These are phyloP conservation scores for Pleoardoris graminearum DNA, from an alignment of 2,329 filamentous ascomycete species.

Conservation along the genomic window DNA sequence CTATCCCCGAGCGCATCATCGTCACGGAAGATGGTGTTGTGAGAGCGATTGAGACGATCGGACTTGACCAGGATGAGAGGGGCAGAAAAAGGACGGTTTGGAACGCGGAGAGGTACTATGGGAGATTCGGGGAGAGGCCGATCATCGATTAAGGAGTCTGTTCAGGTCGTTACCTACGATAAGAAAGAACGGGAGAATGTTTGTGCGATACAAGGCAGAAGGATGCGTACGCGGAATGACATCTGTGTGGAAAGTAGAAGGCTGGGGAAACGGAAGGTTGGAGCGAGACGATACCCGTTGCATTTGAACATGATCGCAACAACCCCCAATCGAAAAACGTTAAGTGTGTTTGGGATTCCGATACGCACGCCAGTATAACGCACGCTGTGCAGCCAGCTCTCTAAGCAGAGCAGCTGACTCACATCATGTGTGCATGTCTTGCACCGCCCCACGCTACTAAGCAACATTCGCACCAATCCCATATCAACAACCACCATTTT, in stretches of 20 bases:
- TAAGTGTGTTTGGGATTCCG: background rate
- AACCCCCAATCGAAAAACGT: background rate
- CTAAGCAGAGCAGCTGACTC: background rate
- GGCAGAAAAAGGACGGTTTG: background rate
- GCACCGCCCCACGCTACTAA: background rate
- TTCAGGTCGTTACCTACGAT: too few relatives aligned
- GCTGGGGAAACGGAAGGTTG: too few relatives aligned
- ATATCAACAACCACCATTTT: background rate
- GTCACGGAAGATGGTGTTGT: slow-evolving; percentile 2
- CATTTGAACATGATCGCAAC: background rate
- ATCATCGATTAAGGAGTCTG: background rate
- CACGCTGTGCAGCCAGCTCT: too few relatives aligned
- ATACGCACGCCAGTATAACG: too few relatives aligned
- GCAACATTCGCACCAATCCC: background rate
- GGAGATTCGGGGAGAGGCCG: too few relatives aligned
- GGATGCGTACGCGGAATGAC: background rate
- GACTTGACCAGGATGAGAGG: background rate
- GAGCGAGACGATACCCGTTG: background rate
- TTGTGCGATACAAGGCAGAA: background rate
- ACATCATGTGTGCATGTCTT: background rate
- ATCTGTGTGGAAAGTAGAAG: too few relatives aligned
- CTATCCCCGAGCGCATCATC: slow-evolving; percentile 1
- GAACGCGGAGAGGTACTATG: too few relatives aligned
- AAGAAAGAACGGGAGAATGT: background rate
- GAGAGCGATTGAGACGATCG: slow-evolving; percentile 1